Evolutionary conservation across 2,329 filamentous ascomycete species (phyloP).

Genomic region (Talaromyces marneffei): DNA sequence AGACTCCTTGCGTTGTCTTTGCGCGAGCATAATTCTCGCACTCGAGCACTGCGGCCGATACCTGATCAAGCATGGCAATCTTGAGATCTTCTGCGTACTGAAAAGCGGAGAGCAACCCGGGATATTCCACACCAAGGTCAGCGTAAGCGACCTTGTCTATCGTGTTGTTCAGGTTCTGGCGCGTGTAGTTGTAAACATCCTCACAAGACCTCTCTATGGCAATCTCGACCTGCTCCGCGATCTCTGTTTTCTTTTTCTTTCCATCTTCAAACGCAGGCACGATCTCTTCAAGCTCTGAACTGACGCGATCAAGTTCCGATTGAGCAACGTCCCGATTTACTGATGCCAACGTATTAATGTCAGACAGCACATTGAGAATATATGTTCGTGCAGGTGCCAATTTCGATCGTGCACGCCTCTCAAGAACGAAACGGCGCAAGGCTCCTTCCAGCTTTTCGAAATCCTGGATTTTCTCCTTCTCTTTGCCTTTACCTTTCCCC

Average conservation of each 20-base stretch:
- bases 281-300: constrained; percentile 70
- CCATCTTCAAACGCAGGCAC: constrained; percentile 81
- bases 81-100: constrained; percentile 92
- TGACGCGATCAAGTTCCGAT: constrained; percentile 76
- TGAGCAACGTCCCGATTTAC: constrained; percentile 86
- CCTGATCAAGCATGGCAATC: constrained; percentile 81
- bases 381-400: constrained; percentile 94
- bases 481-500: constrained; percentile 72
- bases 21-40: constrained; percentile 83
- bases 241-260: constrained; percentile 70
- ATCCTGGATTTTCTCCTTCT: constrained; percentile 82
- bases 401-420: constrained; percentile 92
- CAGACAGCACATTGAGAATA: constrained; percentile 83
- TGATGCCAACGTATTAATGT: constrained; percentile 72
- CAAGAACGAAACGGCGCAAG: constrained; percentile 83
- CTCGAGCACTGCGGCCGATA: constrained; percentile 67
- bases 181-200: constrained; percentile 78
- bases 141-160: constrained; percentile 71
- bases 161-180: constrained; percentile 65
- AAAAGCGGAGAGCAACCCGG: constrained; percentile 77
- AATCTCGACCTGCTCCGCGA: constrained; percentile 73
- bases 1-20: constrained; percentile 74
- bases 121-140: constrained; percentile 78
- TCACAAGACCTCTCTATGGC: constrained; percentile 80
- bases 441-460: constrained; percentile 88